A percentile compares a stretch with the other conserved stretches of the same genome.
These are phyloP conservation scores for Paxillus ammoniavirescens DNA, from an alignment of 768 basidiomycete genomes.

Conservation along the genomic window DNA sequence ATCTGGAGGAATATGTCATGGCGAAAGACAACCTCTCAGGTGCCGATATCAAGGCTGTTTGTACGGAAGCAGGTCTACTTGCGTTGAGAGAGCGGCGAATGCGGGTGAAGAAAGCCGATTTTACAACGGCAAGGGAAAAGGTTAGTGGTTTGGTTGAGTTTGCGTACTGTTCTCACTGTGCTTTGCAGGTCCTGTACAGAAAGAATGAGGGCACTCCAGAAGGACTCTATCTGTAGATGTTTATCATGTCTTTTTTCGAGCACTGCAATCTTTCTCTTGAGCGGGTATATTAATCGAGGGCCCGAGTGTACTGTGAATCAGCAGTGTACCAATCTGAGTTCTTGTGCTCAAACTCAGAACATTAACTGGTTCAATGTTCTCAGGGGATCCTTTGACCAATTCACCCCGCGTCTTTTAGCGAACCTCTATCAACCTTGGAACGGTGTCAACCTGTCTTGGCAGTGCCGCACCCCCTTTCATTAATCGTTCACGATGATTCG, in stretches of 20 bases:
- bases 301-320: too few species aligned
- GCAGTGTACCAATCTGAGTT: too few species aligned
- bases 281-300: too few species aligned
- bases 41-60: conserved; percentile 98
- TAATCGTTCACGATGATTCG: too few species aligned
- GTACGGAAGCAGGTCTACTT: conserved; percentile 96
- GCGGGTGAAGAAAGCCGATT: conserved; percentile 90
- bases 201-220: conserved; percentile 98
- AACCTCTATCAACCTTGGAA: too few species aligned
- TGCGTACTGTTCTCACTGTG: conserved; percentile 8
- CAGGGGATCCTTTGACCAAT: too few species aligned
- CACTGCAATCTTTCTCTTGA: not conserved
- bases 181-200: conserved; percentile 73
- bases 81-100: conserved; percentile 93
- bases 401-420: too few species aligned
- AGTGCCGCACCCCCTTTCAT: too few species aligned
- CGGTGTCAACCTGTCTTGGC: too few species aligned
- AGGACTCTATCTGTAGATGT: conserved; percentile 71
- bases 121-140: conserved; percentile 91
- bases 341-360: not conserved
- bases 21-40: conserved; percentile 96
- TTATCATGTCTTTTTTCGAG: conserved; percentile 5
- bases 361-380: too few species aligned
- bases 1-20: conserved; percentile 93
- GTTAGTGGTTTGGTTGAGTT: conserved; percentile 37